Evolutionary conservation across 2,329 filamentous ascomycete species (phyloP).

Genomic region (Fusarium incarnatum): DNA sequence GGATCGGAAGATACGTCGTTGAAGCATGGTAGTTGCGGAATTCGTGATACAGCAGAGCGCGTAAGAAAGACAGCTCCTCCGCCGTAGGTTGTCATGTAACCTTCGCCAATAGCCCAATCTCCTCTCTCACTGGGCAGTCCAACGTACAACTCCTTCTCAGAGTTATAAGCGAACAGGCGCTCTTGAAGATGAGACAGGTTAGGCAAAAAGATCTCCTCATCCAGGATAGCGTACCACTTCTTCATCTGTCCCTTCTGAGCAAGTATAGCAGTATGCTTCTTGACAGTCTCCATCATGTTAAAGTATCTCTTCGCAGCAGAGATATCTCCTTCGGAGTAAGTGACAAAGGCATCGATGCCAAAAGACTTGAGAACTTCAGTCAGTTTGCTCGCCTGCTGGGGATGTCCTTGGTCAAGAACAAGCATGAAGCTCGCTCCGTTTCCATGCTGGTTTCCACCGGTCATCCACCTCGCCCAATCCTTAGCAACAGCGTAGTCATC

Average conservation of each 20-base stretch:
- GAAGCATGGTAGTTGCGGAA: slow-evolving; percentile 55
- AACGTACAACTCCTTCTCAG: slow-evolving; percentile 53
- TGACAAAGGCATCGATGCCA: slow-evolving; percentile 56
- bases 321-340: slow-evolving; percentile 47
- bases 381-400: slow-evolving; percentile 50
- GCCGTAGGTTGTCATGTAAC: slow-evolving; percentile 56
- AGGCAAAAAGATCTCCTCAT: slow-evolving; percentile 61
- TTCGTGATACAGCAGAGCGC: slow-evolving; percentile 48
- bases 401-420: slow-evolving; percentile 54
- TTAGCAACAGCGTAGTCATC: slow-evolving; percentile 54
- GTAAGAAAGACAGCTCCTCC: slow-evolving; percentile 60
- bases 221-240: slow-evolving; percentile 58
- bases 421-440: slow-evolving; percentile 60
- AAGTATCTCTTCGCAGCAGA: slow-evolving; percentile 53
- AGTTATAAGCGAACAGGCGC: slow-evolving; percentile 52
- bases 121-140: slow-evolving; percentile 58
- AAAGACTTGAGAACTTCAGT: slow-evolving; percentile 48
- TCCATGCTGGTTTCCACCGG: slow-evolving; percentile 53
- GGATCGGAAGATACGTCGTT: slow-evolving; percentile 31
- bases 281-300: slow-evolving; percentile 53
- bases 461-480: slow-evolving; percentile 61
- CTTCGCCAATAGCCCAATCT: slow-evolving; percentile 57
- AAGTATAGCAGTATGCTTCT: slow-evolving; percentile 50
- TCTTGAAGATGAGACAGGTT: slow-evolving; percentile 54
- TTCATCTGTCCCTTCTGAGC: slow-evolving; percentile 53